Evolutionary conservation across 805 yeast genomes (phyloP).

Genomic region (Spencermartinsiella europaea): DNA sequence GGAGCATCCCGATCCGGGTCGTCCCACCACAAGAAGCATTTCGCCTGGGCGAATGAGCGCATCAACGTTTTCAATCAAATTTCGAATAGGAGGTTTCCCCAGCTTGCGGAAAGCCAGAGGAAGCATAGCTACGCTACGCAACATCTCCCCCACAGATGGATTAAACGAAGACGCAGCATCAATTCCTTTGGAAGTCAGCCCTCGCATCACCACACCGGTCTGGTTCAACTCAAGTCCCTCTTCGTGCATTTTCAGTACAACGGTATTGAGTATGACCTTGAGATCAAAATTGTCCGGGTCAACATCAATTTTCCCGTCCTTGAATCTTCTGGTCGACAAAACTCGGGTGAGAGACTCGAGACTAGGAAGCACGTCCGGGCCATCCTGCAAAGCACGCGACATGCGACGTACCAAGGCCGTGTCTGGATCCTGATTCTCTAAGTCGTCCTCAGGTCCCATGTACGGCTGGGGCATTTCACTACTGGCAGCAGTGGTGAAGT

Average conservation of each 20-base stretch:
- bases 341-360: conserved; percentile 48
- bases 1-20: conserved; percentile 81
- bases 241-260: conserved; percentile 18
- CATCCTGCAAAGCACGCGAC: conserved; percentile 20
- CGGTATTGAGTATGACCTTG: conserved; percentile 32
- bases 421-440: conserved; percentile 22
- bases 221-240: conserved; percentile 34
- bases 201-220: conserved; percentile 35
- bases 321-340: conserved; percentile 45
- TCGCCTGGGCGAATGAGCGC: conserved; percentile 54
- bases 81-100: background rate
- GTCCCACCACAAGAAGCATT: conserved; percentile 61
- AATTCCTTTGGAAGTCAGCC: conserved; percentile 40
- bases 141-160: conserved; percentile 41
- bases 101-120: background rate
- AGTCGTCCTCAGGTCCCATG: conserved; percentile 10
- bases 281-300: conserved; percentile 45
- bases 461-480: background rate
- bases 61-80: conserved; percentile 20
- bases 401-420: conserved; percentile 21
- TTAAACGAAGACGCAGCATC: conserved; percentile 44
- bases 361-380: conserved; percentile 35
- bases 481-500: background rate
- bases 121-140: conserved; percentile 25
- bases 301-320: conserved; percentile 41